These are phyloP conservation scores for Neophaeococcomyces aloes DNA, from an alignment of 2,329 filamentous ascomycete genomes.

Conservation along the genomic window DNA sequence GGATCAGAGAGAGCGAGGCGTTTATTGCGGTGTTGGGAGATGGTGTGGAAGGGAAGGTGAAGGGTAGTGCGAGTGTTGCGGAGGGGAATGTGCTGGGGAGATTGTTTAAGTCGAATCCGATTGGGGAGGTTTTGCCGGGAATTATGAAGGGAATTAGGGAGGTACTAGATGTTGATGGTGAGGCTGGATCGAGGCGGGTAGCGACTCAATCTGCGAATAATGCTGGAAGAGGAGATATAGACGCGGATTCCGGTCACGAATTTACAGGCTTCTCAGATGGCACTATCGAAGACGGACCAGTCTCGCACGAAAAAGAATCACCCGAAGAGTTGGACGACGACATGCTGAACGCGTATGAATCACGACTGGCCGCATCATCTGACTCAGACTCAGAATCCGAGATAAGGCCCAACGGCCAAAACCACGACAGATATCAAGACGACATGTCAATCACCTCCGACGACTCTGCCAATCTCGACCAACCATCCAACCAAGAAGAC, in stretches of 20 bases:
- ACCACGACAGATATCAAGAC: slow-evolving; percentile 7
- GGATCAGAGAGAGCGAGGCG: slow-evolving; percentile 41
- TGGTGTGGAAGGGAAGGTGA: slow-evolving; percentile 27
- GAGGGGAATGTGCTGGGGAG: slow-evolving; percentile 49
- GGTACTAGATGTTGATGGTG: slow-evolving; percentile 28
- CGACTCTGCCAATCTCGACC: not conserved
- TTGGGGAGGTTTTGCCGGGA: slow-evolving; percentile 44
- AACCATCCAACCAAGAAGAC: slow-evolving; percentile 16
- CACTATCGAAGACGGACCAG: slow-evolving; percentile 22
- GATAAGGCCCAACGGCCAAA: slow-evolving; percentile 1
- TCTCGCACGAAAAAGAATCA: slow-evolving; percentile 24
- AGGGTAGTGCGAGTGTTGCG: slow-evolving; percentile 34
- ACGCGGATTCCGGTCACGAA: slow-evolving; percentile 18
- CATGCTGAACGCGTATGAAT: slow-evolving; percentile 7
- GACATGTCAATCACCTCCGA: slow-evolving; percentile 7
- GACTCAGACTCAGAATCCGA: slow-evolving; percentile 2
- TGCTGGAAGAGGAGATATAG: slow-evolving; percentile 6
- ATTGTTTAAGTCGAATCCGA: slow-evolving; percentile 49
- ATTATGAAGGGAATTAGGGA: slow-evolving; percentile 33
- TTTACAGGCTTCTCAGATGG: slow-evolving; percentile 23
- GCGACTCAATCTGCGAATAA: slow-evolving; percentile 4
- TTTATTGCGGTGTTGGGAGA: slow-evolving; percentile 33
- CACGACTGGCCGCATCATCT: not conserved
- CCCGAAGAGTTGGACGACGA: slow-evolving; percentile 16
- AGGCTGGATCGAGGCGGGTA: slow-evolving; percentile 13